Evolutionary conservation across 2,329 filamentous ascomycete genomes (phyloP).

Genomic region (Verticillium nubilum): DNA sequence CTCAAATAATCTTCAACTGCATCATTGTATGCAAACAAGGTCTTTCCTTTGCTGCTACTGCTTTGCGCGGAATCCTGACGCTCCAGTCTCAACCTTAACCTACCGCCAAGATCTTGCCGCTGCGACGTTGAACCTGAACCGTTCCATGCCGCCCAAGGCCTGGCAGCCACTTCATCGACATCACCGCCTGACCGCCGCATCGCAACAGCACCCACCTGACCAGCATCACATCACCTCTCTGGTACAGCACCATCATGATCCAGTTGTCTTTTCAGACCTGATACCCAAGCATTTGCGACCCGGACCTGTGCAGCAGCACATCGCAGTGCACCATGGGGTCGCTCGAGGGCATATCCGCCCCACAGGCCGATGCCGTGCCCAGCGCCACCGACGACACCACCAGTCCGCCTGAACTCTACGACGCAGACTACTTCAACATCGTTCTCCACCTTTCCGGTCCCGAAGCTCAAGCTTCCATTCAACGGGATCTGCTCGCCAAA

Average conservation of each 20-base stretch:
- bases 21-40: too few species aligned
- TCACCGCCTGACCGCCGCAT: background rate
- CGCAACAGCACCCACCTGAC: background rate
- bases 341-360: conserved; percentile 1
- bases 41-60: background rate
- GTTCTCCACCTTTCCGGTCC: conserved; percentile 29
- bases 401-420: conserved; percentile 23
- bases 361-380: background rate
- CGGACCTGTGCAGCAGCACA: background rate
- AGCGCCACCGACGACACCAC: background rate
- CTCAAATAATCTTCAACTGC: background rate
- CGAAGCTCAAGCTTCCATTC: conserved; percentile 32
- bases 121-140: background rate
- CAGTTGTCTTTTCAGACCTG: background rate
- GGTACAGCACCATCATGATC: background rate
- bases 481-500: conserved; percentile 27
- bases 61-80: background rate
- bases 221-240: background rate
- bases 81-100: background rate
- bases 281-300: background rate
- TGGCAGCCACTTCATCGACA: background rate
- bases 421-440: conserved; percentile 30
- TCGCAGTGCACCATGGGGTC: conserved; percentile 7
- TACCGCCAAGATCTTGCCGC: background rate
- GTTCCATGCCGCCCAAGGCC: background rate